Base-by-base conservation (phyloP, 805 yeast species). In the Alloascoidea hylecoeti region DNA sequence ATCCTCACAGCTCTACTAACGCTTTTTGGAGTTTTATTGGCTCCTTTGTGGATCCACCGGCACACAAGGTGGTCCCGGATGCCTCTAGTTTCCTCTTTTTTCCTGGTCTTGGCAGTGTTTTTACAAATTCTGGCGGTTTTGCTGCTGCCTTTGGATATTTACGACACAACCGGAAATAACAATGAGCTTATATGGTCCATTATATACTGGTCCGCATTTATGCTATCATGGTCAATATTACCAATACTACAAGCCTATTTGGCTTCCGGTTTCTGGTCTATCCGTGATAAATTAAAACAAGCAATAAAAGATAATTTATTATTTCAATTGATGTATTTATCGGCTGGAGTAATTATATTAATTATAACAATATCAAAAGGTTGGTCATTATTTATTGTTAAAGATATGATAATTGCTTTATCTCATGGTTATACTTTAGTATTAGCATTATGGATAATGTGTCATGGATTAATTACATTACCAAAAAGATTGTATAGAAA, bases 361-460 rank as follows among this genome's bases (percentile, higher is more conserved):
- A 47, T 80, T 3, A 84, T 84, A 49, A 65, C 79, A 44, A 54
- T 75, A 16, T 70, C 66, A 16, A 64, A 73, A 9, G 81, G 80
- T 0, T 60, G 77, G 34, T 57, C 69, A 0, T 60, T 75, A 37
- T 58, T 60, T 23, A 72, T 75, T 28, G 56, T 84, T 46, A 78
- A 76, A 51, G 66, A 76, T 18, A 66, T 84, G 56, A 64, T 79
- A 15, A 78, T 84, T 43, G 88, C 92, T 0, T 48, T 80, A 6
- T 72, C 92, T 1, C 92, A 84, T 52, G 75, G 79, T 15, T 84
- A 83, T 52, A 71, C 94, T 0, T 63, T 84, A 49, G 63, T 78
- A 2, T 49, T 84, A 23, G 86, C 89, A 2, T 65, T 81, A 16
- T 82, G 92, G 89, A 58, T 84, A 41, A 75, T 84, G 81, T 82